A percentile compares a stretch with the other conserved stretches of the same genome.
Evolutionary conservation across 192 early-diverging fungal species (phyloP).

Genomic region (Coemansia sp.): DNA sequence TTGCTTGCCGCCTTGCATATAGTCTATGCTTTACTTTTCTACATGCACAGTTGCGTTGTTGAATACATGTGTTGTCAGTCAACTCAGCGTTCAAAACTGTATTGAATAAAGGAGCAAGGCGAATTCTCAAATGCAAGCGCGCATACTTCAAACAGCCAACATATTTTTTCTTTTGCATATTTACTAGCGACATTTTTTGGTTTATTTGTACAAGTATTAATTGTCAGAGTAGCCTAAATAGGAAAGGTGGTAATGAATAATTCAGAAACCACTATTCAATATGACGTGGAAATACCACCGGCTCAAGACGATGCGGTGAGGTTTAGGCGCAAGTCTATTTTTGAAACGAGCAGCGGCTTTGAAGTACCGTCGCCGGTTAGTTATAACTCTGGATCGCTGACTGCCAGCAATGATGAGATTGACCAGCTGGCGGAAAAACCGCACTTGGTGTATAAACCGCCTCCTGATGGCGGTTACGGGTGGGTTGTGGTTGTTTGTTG

Average conservation of each 20-base stretch:
- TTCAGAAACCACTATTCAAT: neutral
- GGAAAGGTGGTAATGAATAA: too few relatives aligned
- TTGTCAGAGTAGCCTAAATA: too few relatives aligned
- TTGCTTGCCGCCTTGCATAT: too few relatives aligned
- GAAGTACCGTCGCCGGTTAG: neutral
- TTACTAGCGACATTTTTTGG: neutral
- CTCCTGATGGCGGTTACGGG: slow-evolving; percentile 52
- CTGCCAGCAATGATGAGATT: slow-evolving; percentile 12
- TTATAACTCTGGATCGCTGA: slow-evolving; percentile 27
- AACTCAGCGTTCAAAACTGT: neutral
- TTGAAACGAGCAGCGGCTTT: neutral
- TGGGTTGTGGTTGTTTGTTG: slow-evolving; percentile 54
- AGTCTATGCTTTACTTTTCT: neutral
- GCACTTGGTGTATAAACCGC: slow-evolving; percentile 10
- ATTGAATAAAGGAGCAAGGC: neutral
- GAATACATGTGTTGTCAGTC: neutral
- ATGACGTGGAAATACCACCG: neutral
- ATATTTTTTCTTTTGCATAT: neutral
- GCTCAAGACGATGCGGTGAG: neutral
- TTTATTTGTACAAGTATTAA: neutral
- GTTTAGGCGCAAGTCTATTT: slow-evolving; percentile 7
- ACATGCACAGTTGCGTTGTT: neutral
- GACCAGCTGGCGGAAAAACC: slow-evolving; percentile 17
- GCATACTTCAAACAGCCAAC: neutral
- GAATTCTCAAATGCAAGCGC: neutral